Percentiles rank a stretch among this genome's conserved stretches.
These are phyloP conservation scores for Pleurozium schreberi DNA, from an alignment of 225 moss, liverwort and hornwort genomes.

Conservation along the genomic window DNA sequence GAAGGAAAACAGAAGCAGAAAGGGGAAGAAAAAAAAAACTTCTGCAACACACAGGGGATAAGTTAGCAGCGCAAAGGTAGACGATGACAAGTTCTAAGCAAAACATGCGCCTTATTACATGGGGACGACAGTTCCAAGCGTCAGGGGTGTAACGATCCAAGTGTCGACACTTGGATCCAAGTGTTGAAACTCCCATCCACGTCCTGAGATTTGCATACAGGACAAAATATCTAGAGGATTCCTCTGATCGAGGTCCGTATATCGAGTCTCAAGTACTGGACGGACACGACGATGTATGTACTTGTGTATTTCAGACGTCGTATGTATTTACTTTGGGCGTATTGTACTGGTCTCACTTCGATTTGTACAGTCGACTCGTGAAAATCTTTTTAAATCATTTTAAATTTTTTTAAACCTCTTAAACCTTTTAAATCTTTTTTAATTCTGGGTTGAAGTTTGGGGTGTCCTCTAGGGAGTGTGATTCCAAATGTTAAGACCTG, in stretches of 20 bases:
- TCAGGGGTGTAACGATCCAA: not conserved
- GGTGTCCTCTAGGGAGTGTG: no score
- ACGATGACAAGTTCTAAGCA: slow-evolving; percentile 13
- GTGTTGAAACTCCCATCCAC: not conserved
- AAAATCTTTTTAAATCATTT: no score
- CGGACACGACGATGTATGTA: not conserved
- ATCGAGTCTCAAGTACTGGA: not conserved
- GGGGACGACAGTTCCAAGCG: not conserved
- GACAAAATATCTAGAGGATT: not conserved
- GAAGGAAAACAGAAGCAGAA: not conserved
- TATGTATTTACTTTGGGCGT: not conserved
- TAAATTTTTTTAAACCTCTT: not conserved
- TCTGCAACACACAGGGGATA: not conserved
- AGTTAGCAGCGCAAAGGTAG: slow-evolving; percentile 3
- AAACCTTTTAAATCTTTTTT: no score
- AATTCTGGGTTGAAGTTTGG: not conserved
- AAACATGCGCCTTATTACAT: not conserved
- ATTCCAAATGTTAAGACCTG: not conserved
- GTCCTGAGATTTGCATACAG: not conserved
- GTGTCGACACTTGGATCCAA: not conserved
- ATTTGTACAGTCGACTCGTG: not conserved
- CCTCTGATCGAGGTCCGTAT: not conserved
- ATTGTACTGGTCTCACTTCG: not conserved
- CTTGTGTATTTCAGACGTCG: not conserved
- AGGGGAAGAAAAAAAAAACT: not conserved